Conservation (phyloP, 257 asterid species). For the Henckelia pumila region DNA sequence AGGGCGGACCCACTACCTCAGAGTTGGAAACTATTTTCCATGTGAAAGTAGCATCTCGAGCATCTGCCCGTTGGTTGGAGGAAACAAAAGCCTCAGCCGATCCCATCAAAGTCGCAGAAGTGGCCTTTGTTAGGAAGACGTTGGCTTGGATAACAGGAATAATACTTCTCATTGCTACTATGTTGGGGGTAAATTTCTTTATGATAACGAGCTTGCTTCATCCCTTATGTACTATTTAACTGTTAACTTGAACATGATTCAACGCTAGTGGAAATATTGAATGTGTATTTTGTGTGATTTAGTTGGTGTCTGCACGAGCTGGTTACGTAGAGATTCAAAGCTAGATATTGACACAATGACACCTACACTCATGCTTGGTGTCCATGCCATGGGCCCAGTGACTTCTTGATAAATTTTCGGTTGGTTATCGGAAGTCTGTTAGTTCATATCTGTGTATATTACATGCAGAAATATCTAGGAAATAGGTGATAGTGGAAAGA, state of each 20-base stretch:
- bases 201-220: neutral
- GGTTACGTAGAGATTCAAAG: neutral
- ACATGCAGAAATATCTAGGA: neutral
- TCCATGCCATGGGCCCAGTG: neutral
- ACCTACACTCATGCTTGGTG: neutral
- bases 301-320: neutral
- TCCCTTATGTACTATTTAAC: constrained; percentile 10
- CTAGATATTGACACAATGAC: too few species aligned
- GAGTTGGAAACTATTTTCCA: constrained; percentile 49
- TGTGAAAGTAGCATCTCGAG: constrained; percentile 41
- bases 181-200: constrained; percentile 66
- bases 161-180: constrained; percentile 77
- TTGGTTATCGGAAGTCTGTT: too few species aligned
- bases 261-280: neutral
- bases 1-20: constrained; percentile 33
- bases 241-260: neutral
- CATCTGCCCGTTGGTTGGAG: constrained; percentile 71
- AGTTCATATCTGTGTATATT: neutral
- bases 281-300: too few species aligned
- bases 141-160: constrained; percentile 94
- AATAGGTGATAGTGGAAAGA: neutral
- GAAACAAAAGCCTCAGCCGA: constrained; percentile 38
- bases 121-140: constrained; percentile 53
- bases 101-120: constrained; percentile 41
- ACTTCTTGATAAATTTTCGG: neutral